These are phyloP conservation scores for Corchorus olitorius DNA, from an alignment of 345 rosid species.

Conservation along the genomic window DNA sequence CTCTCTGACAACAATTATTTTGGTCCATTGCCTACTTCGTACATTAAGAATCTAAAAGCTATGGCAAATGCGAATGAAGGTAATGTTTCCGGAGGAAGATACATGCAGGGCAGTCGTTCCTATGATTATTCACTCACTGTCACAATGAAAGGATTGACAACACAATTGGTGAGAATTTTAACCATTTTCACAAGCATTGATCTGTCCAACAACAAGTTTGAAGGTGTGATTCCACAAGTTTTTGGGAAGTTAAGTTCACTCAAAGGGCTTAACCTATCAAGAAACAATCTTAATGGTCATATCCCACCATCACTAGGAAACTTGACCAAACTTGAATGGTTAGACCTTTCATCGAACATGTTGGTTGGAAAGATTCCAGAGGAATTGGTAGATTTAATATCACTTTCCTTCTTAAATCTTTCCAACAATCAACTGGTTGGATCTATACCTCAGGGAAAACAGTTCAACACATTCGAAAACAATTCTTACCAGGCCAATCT, in stretches of 20 bases:
- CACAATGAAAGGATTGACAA: constrained; percentile 21
- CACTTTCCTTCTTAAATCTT: constrained; percentile 13
- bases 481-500: constrained; percentile 11
- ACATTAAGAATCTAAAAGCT: neutral
- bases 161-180: neutral
- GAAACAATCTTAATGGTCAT: constrained; percentile 18
- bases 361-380: constrained; percentile 20
- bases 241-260: constrained; percentile 22
- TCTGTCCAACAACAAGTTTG: constrained; percentile 22
- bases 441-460: constrained; percentile 21
- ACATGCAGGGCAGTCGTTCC: too few species aligned
- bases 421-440: constrained; percentile 22
- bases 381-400: constrained; percentile 5
- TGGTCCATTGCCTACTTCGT: neutral
- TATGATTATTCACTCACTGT: constrained; percentile 4
- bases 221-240: constrained; percentile 19
- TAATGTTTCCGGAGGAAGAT: neutral
- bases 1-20: constrained; percentile 2
- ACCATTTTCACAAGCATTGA: neutral
- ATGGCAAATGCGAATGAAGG: neutral
- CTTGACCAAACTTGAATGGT: constrained; percentile 7
- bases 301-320: constrained; percentile 27
- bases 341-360: constrained; percentile 23
- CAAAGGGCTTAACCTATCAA: constrained; percentile 20
- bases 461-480: constrained; percentile 10